A percentile compares a stretch with the other conserved stretches of the same genome.
Conservation (phyloP, 2,329 filamentous ascomycete genomes). For the Laburnicola sp. region DNA sequence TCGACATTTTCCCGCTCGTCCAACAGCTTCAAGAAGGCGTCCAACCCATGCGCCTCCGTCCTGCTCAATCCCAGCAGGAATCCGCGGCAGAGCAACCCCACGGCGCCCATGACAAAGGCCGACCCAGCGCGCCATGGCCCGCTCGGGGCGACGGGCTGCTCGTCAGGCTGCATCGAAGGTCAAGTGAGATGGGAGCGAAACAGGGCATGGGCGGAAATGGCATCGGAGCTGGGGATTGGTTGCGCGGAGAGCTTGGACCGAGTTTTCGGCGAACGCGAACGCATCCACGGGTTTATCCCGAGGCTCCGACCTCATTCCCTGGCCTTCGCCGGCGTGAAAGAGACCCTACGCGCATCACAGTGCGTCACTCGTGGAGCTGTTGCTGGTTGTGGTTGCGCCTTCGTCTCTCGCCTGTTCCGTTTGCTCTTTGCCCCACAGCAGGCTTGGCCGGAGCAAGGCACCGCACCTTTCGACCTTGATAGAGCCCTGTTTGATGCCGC, state of each 20-base stretch:
- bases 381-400: too few relatives aligned
- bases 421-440: too few relatives aligned
- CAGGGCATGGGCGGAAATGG: conserved; percentile 16
- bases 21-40: conserved; percentile 72
- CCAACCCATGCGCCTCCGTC: conserved; percentile 75
- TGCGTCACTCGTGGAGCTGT: too few relatives aligned
- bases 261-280: conserved; percentile 7
- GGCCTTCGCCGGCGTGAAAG: background rate
- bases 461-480: too few relatives aligned
- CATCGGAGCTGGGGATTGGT: conserved; percentile 4
- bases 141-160: conserved; percentile 58
- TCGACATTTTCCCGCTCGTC: conserved; percentile 71
- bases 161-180: conserved; percentile 46
- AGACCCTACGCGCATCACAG: background rate
- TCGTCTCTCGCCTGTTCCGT: too few relatives aligned
- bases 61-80: conserved; percentile 77
- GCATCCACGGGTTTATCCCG: conserved; percentile 2
- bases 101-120: conserved; percentile 72
- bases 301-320: conserved; percentile 10
- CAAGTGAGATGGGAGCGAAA: conserved; percentile 18
- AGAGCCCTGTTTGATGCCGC: background rate
- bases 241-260: background rate
- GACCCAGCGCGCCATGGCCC: conserved; percentile 74
- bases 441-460: too few relatives aligned
- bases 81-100: conserved; percentile 68